Percentiles rank a stretch among this genome's conserved stretches.
These are phyloP conservation scores for Saprolegnia diclina DNA, from an alignment of 352 stramenopile genomes.

Conservation along the genomic window DNA sequence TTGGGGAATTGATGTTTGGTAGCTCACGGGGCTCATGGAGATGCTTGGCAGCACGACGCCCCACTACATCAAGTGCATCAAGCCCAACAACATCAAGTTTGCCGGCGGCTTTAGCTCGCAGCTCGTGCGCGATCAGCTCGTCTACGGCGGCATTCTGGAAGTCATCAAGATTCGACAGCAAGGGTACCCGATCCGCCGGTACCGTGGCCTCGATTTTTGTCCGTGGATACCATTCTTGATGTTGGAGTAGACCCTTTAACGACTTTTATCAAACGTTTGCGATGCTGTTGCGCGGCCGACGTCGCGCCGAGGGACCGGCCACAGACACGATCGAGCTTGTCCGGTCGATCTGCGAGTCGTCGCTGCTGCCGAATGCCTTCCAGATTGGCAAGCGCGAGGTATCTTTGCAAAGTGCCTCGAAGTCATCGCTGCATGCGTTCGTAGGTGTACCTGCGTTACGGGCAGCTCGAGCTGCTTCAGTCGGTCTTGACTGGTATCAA, in stretches of 20 bases:
- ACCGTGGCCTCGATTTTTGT: background rate
- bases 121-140: slow-evolving; percentile 84
- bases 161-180: slow-evolving; percentile 90
- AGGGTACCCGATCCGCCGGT: slow-evolving; percentile 78
- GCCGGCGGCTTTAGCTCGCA: slow-evolving; percentile 83
- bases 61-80: slow-evolving; percentile 94
- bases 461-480: slow-evolving; percentile 67
- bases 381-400: slow-evolving; percentile 26
- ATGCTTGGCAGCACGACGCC: slow-evolving; percentile 82
- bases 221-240: background rate
- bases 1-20: slow-evolving; percentile 30
- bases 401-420: background rate
- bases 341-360: background rate
- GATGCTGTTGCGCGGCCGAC: background rate
- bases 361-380: slow-evolving; percentile 18
- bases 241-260: slow-evolving; percentile 48
- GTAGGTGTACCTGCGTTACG: slow-evolving; percentile 72
- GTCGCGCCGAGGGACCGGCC: background rate
- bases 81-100: slow-evolving; percentile 92
- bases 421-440: background rate
- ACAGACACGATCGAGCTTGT: background rate
- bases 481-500: slow-evolving; percentile 39
- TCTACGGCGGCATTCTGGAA: slow-evolving; percentile 90
- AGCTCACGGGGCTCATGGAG: slow-evolving; percentile 76
- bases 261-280: slow-evolving; percentile 73